A percentile compares a stretch with the other conserved stretches of the same genome.
Conservation (phyloP, 2,329 filamentous ascomycete species). For the Cladosporium sp. region DNA sequence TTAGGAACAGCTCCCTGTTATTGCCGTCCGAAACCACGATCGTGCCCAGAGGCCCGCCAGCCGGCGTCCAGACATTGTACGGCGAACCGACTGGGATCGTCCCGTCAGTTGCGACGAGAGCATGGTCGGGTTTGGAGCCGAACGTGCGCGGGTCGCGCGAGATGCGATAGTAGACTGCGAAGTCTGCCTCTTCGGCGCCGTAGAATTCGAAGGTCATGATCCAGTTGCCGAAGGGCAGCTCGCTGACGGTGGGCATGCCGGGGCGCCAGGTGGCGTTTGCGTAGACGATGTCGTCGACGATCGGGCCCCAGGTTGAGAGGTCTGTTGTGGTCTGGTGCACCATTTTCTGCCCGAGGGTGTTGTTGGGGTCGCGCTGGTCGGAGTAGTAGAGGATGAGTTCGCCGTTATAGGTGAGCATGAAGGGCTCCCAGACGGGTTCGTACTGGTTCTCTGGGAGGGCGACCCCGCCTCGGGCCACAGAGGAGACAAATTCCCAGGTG, state of each 20-base stretch:
- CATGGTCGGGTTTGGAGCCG: constrained; percentile 33
- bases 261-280: constrained; percentile 57
- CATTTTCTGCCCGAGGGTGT: constrained; percentile 58
- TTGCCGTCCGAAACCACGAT: constrained; percentile 43
- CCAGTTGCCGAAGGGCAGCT: constrained; percentile 54
- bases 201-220: constrained; percentile 62
- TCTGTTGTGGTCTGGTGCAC: constrained; percentile 58
- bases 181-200: constrained; percentile 38
- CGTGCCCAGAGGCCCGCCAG: constrained; percentile 42
- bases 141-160: constrained; percentile 43
- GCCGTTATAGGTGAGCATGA: constrained; percentile 52
- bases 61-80: constrained; percentile 48
- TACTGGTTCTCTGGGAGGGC: constrained; percentile 57
- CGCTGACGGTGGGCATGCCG: constrained; percentile 57
- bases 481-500: constrained; percentile 62
- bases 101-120: constrained; percentile 42
- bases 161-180: constrained; percentile 50
- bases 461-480: constrained; percentile 57
- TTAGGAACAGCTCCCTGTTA: constrained; percentile 41
- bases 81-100: constrained; percentile 42
- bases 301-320: constrained; percentile 52
- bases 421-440: constrained; percentile 69
- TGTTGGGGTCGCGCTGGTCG: constrained; percentile 59
- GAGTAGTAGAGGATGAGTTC: constrained; percentile 63
- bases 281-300: constrained; percentile 58